Conservation (phyloP, 805 yeast species). For the Lipomyces chichibuensis region DNA sequence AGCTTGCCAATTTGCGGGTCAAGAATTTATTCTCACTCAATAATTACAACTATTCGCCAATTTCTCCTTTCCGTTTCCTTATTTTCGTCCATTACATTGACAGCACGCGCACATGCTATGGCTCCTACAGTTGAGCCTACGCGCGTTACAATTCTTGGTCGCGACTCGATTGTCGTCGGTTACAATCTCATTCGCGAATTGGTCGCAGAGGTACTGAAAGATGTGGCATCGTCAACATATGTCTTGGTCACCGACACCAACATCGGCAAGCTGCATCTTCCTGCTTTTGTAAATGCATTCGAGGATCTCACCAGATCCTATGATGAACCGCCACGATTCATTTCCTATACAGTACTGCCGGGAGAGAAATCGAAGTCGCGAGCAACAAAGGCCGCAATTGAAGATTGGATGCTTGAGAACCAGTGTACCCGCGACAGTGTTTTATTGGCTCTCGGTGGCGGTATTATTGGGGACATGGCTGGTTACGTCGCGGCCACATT, state of each 20-base stretch:
- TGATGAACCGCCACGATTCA: constrained; percentile 60
- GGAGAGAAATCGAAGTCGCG: constrained; percentile 92
- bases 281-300: constrained; percentile 52
- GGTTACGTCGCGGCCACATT: constrained; percentile 99
- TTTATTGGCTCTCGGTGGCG: constrained; percentile 94
- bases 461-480: constrained; percentile 98
- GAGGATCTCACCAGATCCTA: constrained; percentile 1
- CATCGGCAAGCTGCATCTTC: constrained; percentile 48
- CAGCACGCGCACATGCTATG: neutral
- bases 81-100: neutral
- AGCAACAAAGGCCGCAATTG: constrained; percentile 87
- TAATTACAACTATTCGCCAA: neutral
- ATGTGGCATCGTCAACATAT: constrained; percentile 83
- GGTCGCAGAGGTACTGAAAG: constrained; percentile 62
- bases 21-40: neutral
- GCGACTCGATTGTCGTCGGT: constrained; percentile 87
- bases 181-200: constrained; percentile 76
- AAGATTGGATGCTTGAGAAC: constrained; percentile 76
- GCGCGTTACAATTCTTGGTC: constrained; percentile 64
- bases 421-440: constrained; percentile 97
- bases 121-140: constrained; percentile 2
- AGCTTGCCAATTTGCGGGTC: too few relatives aligned
- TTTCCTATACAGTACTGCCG: constrained; percentile 78
- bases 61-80: neutral
- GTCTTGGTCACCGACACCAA: constrained; percentile 88